phyloP scores from a whole-genome alignment of 2,329 filamentous ascomycete species.

The Tetracladium maxilliforme region DNA sequence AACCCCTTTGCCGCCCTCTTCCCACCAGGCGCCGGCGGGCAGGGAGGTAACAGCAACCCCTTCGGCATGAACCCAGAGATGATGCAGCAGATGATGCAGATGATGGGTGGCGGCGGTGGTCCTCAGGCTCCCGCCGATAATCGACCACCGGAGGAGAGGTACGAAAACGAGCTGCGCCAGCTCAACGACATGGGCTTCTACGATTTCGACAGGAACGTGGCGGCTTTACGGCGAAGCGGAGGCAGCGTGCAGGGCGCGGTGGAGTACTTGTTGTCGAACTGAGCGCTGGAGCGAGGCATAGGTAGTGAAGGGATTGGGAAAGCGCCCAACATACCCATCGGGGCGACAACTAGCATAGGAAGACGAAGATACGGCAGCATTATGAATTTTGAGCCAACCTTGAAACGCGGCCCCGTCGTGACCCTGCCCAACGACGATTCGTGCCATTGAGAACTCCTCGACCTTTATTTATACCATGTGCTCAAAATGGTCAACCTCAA shows the following conservation, averaged over 20 bases:
- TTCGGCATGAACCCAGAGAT: constrained; percentile 37
- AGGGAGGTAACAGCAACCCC: constrained; percentile 17
- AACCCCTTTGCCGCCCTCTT: constrained; percentile 62
- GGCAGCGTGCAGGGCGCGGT: constrained; percentile 90
- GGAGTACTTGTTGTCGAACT: constrained; percentile 54
- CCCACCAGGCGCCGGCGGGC: constrained; percentile 19
- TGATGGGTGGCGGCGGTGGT: constrained; percentile 7
- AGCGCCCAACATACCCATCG: no score
- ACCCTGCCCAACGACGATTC: no score
- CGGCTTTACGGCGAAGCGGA: constrained; percentile 73
- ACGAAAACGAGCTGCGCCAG: constrained; percentile 78
- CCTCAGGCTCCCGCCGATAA: constrained; percentile 55
- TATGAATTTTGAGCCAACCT: no score
- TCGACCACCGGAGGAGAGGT: constrained; percentile 84
- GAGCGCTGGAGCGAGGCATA: no score
- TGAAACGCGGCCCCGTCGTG: no score
- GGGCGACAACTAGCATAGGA: no score
- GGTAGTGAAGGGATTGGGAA: no score
- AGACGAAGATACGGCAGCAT: no score
- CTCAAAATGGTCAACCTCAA: no score
- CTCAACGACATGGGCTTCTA: constrained; percentile 99
- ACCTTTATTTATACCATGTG: no score
- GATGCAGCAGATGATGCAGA: constrained; percentile 37
- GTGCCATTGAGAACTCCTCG: no score
- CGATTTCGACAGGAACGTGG: constrained; percentile 88